A percentile compares a stretch with the other conserved stretches of the same genome.
Conservation (phyloP, 495 filamentous ascomycete genomes). For the Hypoxylon rickii region DNA sequence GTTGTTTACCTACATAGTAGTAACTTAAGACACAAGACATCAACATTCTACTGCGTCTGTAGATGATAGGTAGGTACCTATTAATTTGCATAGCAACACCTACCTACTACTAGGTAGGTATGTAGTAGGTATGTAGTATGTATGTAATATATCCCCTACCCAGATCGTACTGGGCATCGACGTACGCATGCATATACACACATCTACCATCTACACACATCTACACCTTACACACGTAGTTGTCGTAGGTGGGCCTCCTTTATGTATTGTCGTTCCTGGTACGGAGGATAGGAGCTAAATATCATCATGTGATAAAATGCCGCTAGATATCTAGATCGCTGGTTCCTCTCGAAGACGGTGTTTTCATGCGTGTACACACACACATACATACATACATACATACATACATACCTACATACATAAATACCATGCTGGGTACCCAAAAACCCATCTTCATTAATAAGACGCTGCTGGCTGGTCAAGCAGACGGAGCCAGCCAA, state of each 20-base stretch:
- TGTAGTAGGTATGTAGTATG: too few relatives aligned
- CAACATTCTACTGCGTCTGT: too few relatives aligned
- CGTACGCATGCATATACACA: too few relatives aligned
- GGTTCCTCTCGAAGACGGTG: constrained; percentile 9
- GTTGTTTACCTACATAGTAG: too few relatives aligned
- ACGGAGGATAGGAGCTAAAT: constrained; percentile 1
- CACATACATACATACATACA: neutral
- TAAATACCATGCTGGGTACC: too few relatives aligned
- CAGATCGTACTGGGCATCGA: too few relatives aligned
- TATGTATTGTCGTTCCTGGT: neutral
- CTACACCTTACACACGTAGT: neutral
- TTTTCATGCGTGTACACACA: neutral
- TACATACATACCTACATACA: neutral
- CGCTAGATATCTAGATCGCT: constrained; percentile 27
- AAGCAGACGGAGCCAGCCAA: constrained; percentile 3
- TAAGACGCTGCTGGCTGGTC: constrained; percentile 24
- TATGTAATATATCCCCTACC: too few relatives aligned
- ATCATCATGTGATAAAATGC: constrained; percentile 27
- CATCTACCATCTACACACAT: neutral
- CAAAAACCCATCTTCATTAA: constrained; percentile 13
- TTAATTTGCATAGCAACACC: too few relatives aligned
- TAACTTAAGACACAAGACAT: too few relatives aligned
- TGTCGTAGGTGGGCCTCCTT: neutral
- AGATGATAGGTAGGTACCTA: too few relatives aligned
- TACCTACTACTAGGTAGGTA: too few relatives aligned